A percentile compares a stretch with the other conserved stretches of the same genome.
phyloP scores from a whole-genome alignment of 768 basidiomycete genomes.

The Suillus alpinus region DNA sequence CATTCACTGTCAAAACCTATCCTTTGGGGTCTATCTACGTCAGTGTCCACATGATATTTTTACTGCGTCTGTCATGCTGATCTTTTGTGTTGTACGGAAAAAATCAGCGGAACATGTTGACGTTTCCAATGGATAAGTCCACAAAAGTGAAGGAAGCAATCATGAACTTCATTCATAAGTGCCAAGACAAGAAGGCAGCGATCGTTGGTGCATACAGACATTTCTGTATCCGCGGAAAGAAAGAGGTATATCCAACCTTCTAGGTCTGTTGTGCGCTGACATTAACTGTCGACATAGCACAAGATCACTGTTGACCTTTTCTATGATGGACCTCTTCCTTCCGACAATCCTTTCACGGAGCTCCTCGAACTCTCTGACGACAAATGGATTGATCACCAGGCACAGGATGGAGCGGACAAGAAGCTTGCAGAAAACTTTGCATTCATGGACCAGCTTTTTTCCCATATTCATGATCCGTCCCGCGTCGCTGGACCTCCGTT shows the following conservation, averaged over 20 bases:
- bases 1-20: slow-evolving; percentile 21
- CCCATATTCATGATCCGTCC: not conserved
- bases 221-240: not conserved
- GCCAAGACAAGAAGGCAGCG: slow-evolving; percentile 6
- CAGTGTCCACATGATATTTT: not conserved
- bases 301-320: slow-evolving; percentile 6
- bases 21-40: slow-evolving; percentile 10
- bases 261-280: not conserved
- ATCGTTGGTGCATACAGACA: slow-evolving; percentile 11
- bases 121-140: slow-evolving; percentile 2
- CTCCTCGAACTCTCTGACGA: not conserved
- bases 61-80: not conserved
- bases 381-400: not conserved
- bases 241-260: slow-evolving; percentile 5
- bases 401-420: not conserved
- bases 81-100: not conserved
- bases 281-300: not conserved
- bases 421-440: not conserved
- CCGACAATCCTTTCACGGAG: not conserved
- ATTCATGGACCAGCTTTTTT: slow-evolving; percentile 1
- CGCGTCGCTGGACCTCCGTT: not conserved
- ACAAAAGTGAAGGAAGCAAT: slow-evolving; percentile 10
- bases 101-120: slow-evolving; percentile 9
- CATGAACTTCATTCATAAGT: not conserved
- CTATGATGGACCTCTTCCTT: slow-evolving; percentile 10